phyloP scores from a whole-genome alignment of 768 basidiomycete genomes.

The Rhodotorula babjevae region DNA sequence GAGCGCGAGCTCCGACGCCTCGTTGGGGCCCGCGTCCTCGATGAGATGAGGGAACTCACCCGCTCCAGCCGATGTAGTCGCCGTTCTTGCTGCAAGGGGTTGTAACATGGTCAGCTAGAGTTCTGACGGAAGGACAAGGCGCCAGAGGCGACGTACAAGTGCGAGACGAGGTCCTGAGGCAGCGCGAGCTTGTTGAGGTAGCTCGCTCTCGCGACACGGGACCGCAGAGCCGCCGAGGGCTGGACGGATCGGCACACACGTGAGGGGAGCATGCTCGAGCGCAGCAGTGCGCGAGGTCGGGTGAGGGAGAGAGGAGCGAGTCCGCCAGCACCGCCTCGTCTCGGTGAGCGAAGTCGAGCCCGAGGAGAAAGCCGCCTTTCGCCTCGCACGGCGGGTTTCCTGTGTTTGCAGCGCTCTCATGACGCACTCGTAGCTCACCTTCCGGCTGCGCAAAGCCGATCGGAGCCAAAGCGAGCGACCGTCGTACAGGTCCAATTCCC shows the following conservation, averaged over 20 bases:
- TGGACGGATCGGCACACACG: slow-evolving; percentile 4
- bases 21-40: background rate
- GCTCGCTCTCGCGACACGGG: slow-evolving; percentile 11
- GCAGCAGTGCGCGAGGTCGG: background rate
- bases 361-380: no score
- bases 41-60: slow-evolving; percentile 1
- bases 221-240: background rate
- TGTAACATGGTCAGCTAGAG: no score
- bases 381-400: no score
- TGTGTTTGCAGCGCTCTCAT: no score
- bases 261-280: slow-evolving; percentile 8
- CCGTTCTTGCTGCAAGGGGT: slow-evolving; percentile 17
- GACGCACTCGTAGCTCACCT: no score
- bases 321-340: no score
- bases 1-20: no score
- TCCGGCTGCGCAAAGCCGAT: no score
- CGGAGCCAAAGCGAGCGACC: no score
- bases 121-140: no score
- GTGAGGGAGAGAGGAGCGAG: background rate
- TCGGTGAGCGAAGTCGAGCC: no score
- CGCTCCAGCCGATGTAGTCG: slow-evolving; percentile 30
- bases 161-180: slow-evolving; percentile 5
- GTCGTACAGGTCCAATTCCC: no score
- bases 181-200: slow-evolving; percentile 11
- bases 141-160: background rate